Evolutionary conservation across 352 stramenopile species (phyloP).

Genomic region (Pythium brachiatum): DNA sequence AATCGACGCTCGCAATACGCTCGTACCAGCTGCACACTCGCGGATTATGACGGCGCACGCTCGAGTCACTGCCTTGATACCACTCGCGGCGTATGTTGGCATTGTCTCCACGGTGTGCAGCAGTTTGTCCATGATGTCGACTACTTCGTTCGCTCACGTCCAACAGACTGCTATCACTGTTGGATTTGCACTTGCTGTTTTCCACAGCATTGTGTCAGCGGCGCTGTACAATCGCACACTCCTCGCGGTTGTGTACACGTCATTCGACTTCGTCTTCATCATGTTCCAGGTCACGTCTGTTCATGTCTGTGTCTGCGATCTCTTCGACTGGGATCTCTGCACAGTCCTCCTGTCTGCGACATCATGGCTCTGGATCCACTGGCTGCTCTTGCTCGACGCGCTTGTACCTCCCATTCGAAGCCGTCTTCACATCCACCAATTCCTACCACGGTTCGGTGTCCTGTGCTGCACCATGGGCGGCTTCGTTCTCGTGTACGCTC

Average conservation of each 20-base stretch:
- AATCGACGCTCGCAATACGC: conserved; percentile 8
- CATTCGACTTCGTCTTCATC: conserved; percentile 28
- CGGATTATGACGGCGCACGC: not conserved
- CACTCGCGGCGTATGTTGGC: not conserved
- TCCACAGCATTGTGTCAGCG: conserved; percentile 5
- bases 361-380: conserved; percentile 18
- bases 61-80: not conserved
- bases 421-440: not conserved
- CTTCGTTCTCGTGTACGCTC: conserved; percentile 6
- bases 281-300: conserved; percentile 17
- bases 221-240: conserved; percentile 18
- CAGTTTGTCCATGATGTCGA: conserved; percentile 1
- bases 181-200: conserved; percentile 5
- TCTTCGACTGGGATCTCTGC: conserved; percentile 12
- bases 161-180: not conserved
- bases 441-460: conserved; percentile 3
- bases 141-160: not conserved
- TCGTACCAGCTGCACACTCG: not conserved
- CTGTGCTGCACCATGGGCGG: not conserved
- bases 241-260: conserved; percentile 9
- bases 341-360: conserved; percentile 3
- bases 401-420: conserved; percentile 12
- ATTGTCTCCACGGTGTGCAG: not conserved
- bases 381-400: conserved; percentile 14
- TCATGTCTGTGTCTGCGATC: conserved; percentile 16